Base-by-base conservation (phyloP, 2,329 filamentous ascomycete species). In the Cladophialophora immunda region DNA sequence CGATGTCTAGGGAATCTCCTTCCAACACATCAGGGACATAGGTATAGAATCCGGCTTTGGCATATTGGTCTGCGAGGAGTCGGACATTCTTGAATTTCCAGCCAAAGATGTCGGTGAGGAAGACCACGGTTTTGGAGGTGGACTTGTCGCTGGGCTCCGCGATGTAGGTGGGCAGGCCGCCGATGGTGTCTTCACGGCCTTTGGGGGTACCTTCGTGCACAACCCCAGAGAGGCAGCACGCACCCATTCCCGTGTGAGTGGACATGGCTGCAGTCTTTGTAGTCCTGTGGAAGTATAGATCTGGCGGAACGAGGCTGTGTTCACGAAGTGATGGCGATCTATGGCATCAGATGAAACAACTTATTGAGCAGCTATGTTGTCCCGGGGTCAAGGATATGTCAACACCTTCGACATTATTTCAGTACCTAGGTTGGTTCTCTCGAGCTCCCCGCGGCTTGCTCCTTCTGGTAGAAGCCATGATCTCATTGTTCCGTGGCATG, bases 31-130 rank as follows among this genome's bases (percentile, higher is more conserved):
- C 82, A 1, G 82, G 74, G 34, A 84, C 72, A 71, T 83, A 83
- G 69, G 77, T 77, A 58, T 80, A 81, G 70, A 80, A 83, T 71
- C 81, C 79, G 13, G 76, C 76, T 67, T 79, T 77, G 32, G 82
- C 82, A 71, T 83, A 84, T 58, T 80, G 74, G 73, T 84, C 82
- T 13, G 82, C 82, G 15, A 84, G 74, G 3, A 84, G 70, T 34
- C 82, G 78, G 53, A 79, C 73, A 71, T 84, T 84, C 34, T 76
- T 73, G 57, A 84, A 78, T n/a, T 78, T 79, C 78, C 78, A 84
- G 66, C 82, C 82, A 66, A 83, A 84, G 73, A 85, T 81, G 70
- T 83, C 81, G 55, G 75, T 73, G 57, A 85, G 75, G 68, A 85
- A 81, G 59, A 85, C 76, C 50, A 84, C 77, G 3, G 78, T 78